Evolutionary conservation across 2,329 filamentous ascomycete species (phyloP), one percentile per base, ranked within the genome.

Genomic region (Sporothrix pseudoabietina): DNA sequence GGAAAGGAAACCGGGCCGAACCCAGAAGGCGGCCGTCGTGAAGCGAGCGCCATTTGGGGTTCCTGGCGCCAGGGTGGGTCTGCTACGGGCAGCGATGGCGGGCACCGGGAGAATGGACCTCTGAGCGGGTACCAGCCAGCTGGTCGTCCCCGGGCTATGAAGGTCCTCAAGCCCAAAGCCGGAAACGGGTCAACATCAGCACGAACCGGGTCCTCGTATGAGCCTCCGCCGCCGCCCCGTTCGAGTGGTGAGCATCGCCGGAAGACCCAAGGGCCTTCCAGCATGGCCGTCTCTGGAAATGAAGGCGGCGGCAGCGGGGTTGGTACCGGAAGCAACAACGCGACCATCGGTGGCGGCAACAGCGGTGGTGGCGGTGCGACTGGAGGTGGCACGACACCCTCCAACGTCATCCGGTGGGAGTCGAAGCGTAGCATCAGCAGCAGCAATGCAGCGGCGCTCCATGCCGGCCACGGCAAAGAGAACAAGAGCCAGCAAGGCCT

Each of bases 151-250:
- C 88, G 92, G 69, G 90, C 90, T 69, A 98, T 98, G 92, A 98
- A 97, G 84, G 91, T 98, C 1, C 85, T 98, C 71, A 94, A 94
- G 78, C 90, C 95, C 0, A 96, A 94, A 80, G 85, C 90, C 6
- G 72, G 75, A 8, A 61, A 71, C 12, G 63, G 83, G 35, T 87
- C 90, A 0, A 83, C 83, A 1, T 85, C 86, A 12, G 82, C 83
- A 1, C 84, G 84, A 74, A 85, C 85, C 0, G 86, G 86, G 0
- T 78, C 85, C 1, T 80, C 86, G 1, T 88, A 88, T 73, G 89
- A 91, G 75, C 82, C 85, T 4, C 79, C 85, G 3, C 78, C 83
- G 9, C 77, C 83, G 1, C 77, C 83, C n/a, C 85, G 85, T 74
- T 80, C 82, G 8, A 83, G 81, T 35, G 82, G 81, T 10, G 87